Conservation (phyloP, 768 basidiomycete genomes). For the Astraeus odoratus region DNA sequence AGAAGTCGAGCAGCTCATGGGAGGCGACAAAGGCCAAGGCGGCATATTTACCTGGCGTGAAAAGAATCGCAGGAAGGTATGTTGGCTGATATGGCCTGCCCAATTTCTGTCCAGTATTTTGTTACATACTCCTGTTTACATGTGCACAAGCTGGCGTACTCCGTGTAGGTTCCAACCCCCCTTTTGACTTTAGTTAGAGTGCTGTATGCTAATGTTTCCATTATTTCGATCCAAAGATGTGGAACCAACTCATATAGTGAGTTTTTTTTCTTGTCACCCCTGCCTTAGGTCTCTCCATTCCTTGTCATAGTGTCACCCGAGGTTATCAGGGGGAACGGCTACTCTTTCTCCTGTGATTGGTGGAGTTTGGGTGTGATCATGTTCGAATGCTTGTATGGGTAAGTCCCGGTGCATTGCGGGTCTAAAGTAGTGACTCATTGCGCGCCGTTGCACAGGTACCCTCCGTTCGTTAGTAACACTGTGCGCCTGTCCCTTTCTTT, state of each 20-base stretch:
- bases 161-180: constrained; percentile 54
- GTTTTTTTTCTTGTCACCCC: constrained; percentile 28
- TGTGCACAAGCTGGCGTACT: constrained; percentile 67
- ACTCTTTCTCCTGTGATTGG: constrained; percentile 95
- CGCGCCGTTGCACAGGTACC: constrained; percentile 51
- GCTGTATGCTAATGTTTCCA: constrained; percentile 19
- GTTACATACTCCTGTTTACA: constrained; percentile 17
- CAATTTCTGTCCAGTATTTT: constrained; percentile 20
- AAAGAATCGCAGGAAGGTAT: constrained; percentile 83
- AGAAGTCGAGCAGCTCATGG: constrained; percentile 81
- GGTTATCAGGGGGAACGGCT: constrained; percentile 86
- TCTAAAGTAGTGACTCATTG: constrained; percentile 21
- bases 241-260: constrained; percentile 84
- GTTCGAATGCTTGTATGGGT: constrained; percentile 94
- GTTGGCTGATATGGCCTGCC: constrained; percentile 25
- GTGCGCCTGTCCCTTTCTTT: constrained; percentile 37
- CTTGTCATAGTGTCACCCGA: constrained; percentile 71
- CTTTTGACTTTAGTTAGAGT: constrained; percentile 7
- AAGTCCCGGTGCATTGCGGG: constrained; percentile 29
- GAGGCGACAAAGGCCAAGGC: constrained; percentile 69
- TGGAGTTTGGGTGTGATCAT: constrained; percentile 98
- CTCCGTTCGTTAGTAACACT: constrained; percentile 93
- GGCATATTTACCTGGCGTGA: constrained; percentile 96
- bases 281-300: constrained; percentile 15
- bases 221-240: constrained; percentile 45